Conservation (phyloP, 2,329 filamentous ascomycete species). For the Ophiostoma ulmi region DNA sequence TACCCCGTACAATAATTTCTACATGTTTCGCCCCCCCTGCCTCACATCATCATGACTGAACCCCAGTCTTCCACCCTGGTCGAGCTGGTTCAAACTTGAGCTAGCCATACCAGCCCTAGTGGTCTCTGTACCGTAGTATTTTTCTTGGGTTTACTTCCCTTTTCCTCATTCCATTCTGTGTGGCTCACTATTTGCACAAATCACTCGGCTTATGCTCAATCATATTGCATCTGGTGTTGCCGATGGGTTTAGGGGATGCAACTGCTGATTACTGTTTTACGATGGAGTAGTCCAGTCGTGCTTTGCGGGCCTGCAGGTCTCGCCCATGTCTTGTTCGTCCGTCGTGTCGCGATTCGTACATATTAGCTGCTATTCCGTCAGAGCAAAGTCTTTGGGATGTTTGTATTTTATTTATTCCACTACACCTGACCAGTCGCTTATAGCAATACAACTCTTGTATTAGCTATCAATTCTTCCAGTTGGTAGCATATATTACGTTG, state of each 20-base stretch:
- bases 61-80: background rate
- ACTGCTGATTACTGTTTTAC: background rate
- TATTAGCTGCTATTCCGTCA: background rate
- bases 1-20: background rate
- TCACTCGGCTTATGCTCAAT: background rate
- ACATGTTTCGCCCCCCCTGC: background rate
- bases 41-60: slow-evolving; percentile 1
- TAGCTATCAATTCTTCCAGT: background rate
- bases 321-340: background rate
- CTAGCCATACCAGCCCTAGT: background rate
- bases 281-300: background rate
- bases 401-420: background rate
- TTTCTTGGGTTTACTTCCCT: background rate
- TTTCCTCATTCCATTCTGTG: background rate
- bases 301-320: background rate
- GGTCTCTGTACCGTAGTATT: background rate
- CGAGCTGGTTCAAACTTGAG: background rate
- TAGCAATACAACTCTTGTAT: background rate
- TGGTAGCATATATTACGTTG: background rate
- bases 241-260: background rate
- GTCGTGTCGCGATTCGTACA: background rate
- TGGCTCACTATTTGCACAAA: background rate
- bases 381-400: background rate
- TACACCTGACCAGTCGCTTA: background rate
- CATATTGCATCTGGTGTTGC: background rate